Evolutionary conservation across 2,329 filamentous ascomycete species (phyloP), one percentile per base, ranked within the genome.

Genomic region (Myriosclerotinia duriaeana): DNA sequence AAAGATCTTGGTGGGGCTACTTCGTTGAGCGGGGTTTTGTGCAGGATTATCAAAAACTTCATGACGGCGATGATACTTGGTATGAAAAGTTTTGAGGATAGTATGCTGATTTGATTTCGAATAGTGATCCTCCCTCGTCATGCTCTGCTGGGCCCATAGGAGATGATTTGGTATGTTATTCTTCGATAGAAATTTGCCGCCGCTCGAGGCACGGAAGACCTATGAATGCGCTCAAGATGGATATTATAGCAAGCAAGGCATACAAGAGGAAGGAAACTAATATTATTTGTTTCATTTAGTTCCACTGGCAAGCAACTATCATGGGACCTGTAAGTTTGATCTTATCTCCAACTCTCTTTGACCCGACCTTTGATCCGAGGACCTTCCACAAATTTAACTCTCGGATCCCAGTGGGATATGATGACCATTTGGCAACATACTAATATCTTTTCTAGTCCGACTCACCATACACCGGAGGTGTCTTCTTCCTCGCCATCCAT

Each of bases 271-370:
- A 55, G 20, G 53, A 70, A 69, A 68, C 79, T 81, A 71, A 81
- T 73, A 64, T 62, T 40, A 46, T 68, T 36, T 53, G 59, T 56
- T 54, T 67, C 68, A 50, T 65, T 69, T 73, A 99, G 94, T 99
- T 99, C 79, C 95, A 98, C 88, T 99, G 95, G 95, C 95, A 99
- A 89, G 95, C 95, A 77, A 99, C 95, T 64, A 99, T 99, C 80
- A 99, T 99, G 95, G 95, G 95, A 81, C 95, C 95, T 79, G 92
- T 96, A 88, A 88, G 92, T 88, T 67, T 69, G 65, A 63, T 74
- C 67, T 69, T 76, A 73, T 72, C 71, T 70, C 56, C 46, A 60
- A 61, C 26, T 64, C 62, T 22, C 20, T 44, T 42, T 53, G 34
- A 40, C 30, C 22, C 22, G 30, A 34, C 30, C 30, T 34, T 5